Base-by-base conservation (phyloP, 2,329 filamentous ascomycete genomes). In the Aspergillus flavus region DNA sequence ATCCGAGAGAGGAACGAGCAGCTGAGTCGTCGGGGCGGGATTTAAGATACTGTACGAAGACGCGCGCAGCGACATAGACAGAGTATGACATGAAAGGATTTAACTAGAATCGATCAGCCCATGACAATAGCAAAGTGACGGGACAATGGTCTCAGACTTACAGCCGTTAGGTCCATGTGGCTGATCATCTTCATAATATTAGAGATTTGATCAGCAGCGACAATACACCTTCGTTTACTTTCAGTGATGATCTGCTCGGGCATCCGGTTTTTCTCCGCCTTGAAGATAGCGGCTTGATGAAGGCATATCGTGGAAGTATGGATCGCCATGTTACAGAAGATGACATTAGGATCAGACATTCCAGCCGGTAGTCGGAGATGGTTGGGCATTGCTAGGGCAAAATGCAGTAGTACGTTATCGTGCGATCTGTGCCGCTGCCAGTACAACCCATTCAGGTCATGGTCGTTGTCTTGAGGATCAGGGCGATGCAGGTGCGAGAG, bases 221-320 rank as follows among this genome's bases (percentile, higher is more conserved):
- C 93, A 63, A 98, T 93, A 72, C 95, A 98, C 65, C 95, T 87
- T 16, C 95, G 87, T 77, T 97, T 97, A 77, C 94, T 97, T 75
- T 98, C 94, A 1, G 91, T 88, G 66, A 91, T 89, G 54, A 97
- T 89, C 21, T 90, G 89, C 1, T 86, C 82, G 0, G 92, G 89
- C 64, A 97, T 81, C 59, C 88, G 87, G 77, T 97, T 91, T 79
- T 93, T 95, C 72, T 98, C 94, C 0, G 94, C 93, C 76, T 97
- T 98, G 84, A 94, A 97, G 23, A 99, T 98, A 30, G 95, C 95
- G 2, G 94, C 95, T 80, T 99, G 95, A 73, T 99, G 95, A n/a
- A 99, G 82, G 76, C 94, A 98, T 59, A 99, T 98, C 1, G 93
- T 93, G 1, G 94, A 96, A 0, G 95, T 97, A 75, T 98, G 94